Evolutionary conservation across 106 monocot genomes (phyloP), one percentile per base, ranked within the genome.

Genomic region (Platanthera zijinensis): DNA sequence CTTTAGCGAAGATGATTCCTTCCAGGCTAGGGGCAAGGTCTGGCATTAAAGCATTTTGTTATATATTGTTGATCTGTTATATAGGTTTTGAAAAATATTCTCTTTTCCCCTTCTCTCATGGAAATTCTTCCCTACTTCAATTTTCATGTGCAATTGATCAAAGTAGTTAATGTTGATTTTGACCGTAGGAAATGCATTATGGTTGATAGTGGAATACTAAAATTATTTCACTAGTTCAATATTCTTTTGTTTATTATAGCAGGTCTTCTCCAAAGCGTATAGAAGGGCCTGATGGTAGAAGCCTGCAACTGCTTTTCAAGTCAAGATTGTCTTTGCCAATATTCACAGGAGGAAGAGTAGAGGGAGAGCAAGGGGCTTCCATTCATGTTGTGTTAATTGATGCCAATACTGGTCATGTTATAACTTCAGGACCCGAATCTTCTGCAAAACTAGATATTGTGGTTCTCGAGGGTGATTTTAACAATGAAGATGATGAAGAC

Each of bases 381-480:
- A 85, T 85, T 49, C 82, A 85, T 76, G 82, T 85, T 53, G 79
- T 85, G 19, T 71, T 85, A 52, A 62, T 82, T 76, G 85, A 85
- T 73, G 72, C 79, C 62, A 56, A 74, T 32, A 77, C 56, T 59
- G 78, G 81, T n/a, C 74, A 70, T 69, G 74, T 75, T 25, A 69
- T 84, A 76, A 74, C 80, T 7, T 73, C 84, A 61, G 84, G 81
- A 21, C 74, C 80, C 10, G 81, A 81, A 30, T 81, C 85, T 75
- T 78, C 54, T 32, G 78, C 81, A 51, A 85, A 85, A 75, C 71
- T 85, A 12, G 81, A 85, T 71, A 50, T 85, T 70, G 52, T 85
- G 22, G 85, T 81, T 5, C 85, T 85, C 53, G 81, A 85, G 56
- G 85, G 85, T 75, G 85, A 85, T 76, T 85, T 85, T 75, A 85